Evolutionary conservation across 495 filamentous ascomycete genomes (phyloP).

Genomic region (Penicillium pulvis): DNA sequence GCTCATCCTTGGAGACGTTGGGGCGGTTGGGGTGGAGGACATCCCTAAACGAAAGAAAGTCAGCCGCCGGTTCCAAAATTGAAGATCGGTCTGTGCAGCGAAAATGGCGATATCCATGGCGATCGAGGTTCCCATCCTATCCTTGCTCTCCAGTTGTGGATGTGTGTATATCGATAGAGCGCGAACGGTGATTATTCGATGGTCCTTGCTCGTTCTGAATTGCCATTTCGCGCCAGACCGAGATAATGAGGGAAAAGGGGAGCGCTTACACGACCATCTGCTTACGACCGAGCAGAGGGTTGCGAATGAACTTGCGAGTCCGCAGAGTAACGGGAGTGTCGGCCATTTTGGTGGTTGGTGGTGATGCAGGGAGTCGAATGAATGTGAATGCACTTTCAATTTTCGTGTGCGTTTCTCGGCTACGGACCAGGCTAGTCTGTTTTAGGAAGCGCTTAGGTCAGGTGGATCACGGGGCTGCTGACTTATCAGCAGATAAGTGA

Average conservation of each 20-base stretch:
- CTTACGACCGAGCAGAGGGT: conserved; percentile 96
- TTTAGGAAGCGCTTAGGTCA: conserved; percentile 11
- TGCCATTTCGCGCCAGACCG: conserved; percentile 21
- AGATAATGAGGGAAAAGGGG: conserved; percentile 17
- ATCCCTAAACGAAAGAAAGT: conserved; percentile 63
- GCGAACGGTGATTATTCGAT: background rate
- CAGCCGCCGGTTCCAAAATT: conserved; percentile 14
- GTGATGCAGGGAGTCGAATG: conserved; percentile 32
- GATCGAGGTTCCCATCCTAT: background rate
- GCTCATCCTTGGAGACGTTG: conserved; percentile 98
- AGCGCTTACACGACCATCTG: conserved; percentile 99
- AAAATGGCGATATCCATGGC: conserved; percentile 1
- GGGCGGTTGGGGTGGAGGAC: conserved; percentile 98
- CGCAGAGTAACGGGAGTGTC: conserved; percentile 92
- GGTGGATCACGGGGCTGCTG: conserved; percentile 2
- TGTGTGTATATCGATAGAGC: background rate
- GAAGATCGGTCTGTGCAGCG: conserved; percentile 1
- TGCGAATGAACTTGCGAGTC: conserved; percentile 99
- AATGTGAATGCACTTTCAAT: conserved; percentile 38
- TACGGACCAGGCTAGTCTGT: conserved; percentile 38
- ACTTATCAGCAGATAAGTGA: background rate
- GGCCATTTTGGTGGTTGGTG: conserved; percentile 72
- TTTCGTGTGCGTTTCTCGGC: conserved; percentile 50
- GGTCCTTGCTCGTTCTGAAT: conserved; percentile 4
- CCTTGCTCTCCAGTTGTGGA: background rate